Percentiles rank a stretch among this genome's conserved stretches.
Evolutionary conservation across 306 rosid genomes (phyloP).

Genomic region (apple (Malus domestica)): ASM211411v1 NC_041805.1:16069501-16070000

Average conservation of each 20-base stretch:
- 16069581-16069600: too few species aligned
- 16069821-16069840: conserved; percentile 57
- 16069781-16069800: conserved; percentile 40
- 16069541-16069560: neutral
- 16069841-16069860: conserved; percentile 60
- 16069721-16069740: neutral
- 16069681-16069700: neutral
- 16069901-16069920: conserved; percentile 83
- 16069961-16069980: conserved; percentile 83
- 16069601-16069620: too few species aligned
- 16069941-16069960: conserved; percentile 72
- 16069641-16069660: too few species aligned
- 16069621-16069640: too few species aligned
- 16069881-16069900: conserved; percentile 62
- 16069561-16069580: neutral
- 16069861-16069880: conserved; percentile 73
- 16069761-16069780: neutral
- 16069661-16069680: too few species aligned
- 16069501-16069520: too few species aligned
- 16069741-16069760: neutral
- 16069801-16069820: conserved; percentile 55
- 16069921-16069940: conserved; percentile 72
- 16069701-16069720: neutral
- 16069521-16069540: too few species aligned
- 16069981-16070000: conserved; percentile 97